phyloP scores from a whole-genome alignment of 129 eudicot genomes.

The Mikania micrantha region DNA sequence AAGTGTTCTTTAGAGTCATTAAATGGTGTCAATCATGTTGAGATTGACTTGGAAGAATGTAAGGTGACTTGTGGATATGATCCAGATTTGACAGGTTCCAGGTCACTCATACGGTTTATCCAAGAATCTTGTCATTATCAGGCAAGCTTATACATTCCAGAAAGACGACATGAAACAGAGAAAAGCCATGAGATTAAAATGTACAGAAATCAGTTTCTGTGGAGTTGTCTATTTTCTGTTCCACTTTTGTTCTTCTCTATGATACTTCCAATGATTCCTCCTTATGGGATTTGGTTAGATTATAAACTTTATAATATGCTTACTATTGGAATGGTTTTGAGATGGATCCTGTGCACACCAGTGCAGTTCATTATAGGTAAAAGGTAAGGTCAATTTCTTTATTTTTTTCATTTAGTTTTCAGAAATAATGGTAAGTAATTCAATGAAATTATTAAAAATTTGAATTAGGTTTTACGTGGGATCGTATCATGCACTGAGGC shows the following conservation, averaged over 20 bases:
- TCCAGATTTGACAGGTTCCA: conserved; percentile 49
- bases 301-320: conserved; percentile 38
- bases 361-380: conserved; percentile 53
- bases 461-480: conserved; percentile 41
- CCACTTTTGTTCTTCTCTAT: conserved; percentile 49
- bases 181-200: conserved; percentile 35
- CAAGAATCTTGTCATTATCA: conserved; percentile 28
- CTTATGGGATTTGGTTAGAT: conserved; percentile 30
- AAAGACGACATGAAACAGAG: conserved; percentile 30
- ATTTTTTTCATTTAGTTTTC: neutral
- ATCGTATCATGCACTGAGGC: conserved; percentile 46
- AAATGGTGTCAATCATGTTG: conserved; percentile 40
- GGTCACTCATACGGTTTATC: conserved; percentile 35
- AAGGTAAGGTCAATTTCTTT: conserved; percentile 23
- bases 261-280: conserved; percentile 49
- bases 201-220: conserved; percentile 33
- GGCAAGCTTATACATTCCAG: conserved; percentile 38
- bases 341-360: conserved; percentile 54
- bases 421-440: neutral
- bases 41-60: conserved; percentile 26
- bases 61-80: conserved; percentile 39
- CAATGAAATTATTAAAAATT: neutral
- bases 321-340: conserved; percentile 40
- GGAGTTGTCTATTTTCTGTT: conserved; percentile 47
- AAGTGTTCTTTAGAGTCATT: conserved; percentile 30